Base-by-base conservation (phyloP, 2,329 filamentous ascomycete genomes). In the Apiospora rasikravindrae region DNA sequence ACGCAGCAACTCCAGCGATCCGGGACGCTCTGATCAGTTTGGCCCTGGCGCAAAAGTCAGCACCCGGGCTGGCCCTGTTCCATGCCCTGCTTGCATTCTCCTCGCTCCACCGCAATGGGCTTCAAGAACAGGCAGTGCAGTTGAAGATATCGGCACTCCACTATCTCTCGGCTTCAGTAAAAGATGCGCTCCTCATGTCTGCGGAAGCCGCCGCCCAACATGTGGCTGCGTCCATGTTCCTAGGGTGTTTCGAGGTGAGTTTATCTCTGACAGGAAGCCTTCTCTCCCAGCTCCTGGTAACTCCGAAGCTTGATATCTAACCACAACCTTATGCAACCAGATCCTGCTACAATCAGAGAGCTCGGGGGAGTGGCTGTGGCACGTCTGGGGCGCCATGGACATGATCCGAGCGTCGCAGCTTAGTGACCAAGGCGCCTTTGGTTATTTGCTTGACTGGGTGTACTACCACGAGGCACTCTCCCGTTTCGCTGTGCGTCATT, bases 171-270 rank as follows among this genome's bases (percentile, higher is more conserved):
- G 72, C 72, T 26, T 77, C 76, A 14, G 74, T 77, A 8, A 71
- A 75, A 10, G 71, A 72, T 40, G 75, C 69, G 4, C 49, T 71
- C 4, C 70, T 70, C 11, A 71, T 75, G 4, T 40, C 70, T 2
- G n/a, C 69, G 1, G 73, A 75, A 73, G 77, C 57, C n/a, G 33
- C 78, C 14, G 70, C 76, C 24, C 79, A 78, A 24, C 80, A 80
- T 53, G 73, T 80, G 13, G 78, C 79, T 19, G 73, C 79, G 2
- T 78, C 74, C n/a, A 80, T 81, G 79, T 70, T 80, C 8, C 72
- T 81, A 1, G 77, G 77, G 40, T 73, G 75, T 2, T 79, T 79
- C 45, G 80, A 81, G 74, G 79, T 79, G 29, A 61, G 75, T 71
- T 40, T 19, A 16, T 2, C 1, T 13, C n/a, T 4, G 6, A 26